Evolutionary conservation across 495 filamentous ascomycete genomes (phyloP).

Genomic region (Neurospora sp.): DNA sequence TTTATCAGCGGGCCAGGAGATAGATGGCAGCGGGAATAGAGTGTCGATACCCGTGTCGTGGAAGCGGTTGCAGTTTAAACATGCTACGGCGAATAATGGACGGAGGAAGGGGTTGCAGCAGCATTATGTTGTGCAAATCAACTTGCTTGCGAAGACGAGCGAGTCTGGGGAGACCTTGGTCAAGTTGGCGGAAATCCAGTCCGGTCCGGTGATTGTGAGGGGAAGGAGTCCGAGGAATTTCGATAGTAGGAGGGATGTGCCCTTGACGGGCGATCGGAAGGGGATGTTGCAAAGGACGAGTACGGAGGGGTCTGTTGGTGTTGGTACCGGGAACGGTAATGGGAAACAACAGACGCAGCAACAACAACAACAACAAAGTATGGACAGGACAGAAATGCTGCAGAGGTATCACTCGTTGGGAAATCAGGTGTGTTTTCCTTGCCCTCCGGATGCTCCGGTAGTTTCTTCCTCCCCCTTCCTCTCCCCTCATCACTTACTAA

Average conservation of each 20-base stretch:
- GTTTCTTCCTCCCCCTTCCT: background rate
- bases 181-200: conserved; percentile 51
- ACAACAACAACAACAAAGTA: conserved; percentile 1
- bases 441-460: background rate
- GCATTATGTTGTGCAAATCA: conserved; percentile 59
- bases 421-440: conserved; percentile 15
- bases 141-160: conserved; percentile 48
- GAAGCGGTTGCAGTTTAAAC: conserved; percentile 87
- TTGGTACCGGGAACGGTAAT: background rate
- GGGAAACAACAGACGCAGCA: background rate
- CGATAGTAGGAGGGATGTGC: conserved; percentile 56
- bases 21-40: conserved; percentile 52
- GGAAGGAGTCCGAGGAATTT: conserved; percentile 61
- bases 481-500: background rate
- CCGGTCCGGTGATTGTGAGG: conserved; percentile 58
- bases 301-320: conserved; percentile 4
- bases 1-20: conserved; percentile 54
- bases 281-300: conserved; percentile 12
- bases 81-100: conserved; percentile 80
- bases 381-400: conserved; percentile 22
- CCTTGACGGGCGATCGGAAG: conserved; percentile 43
- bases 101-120: conserved; percentile 61
- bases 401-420: conserved; percentile 27
- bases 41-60: conserved; percentile 74
- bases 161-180: conserved; percentile 41